Conservation (phyloP, 202 grass and related monocot species). For the Brachypodium distachyon region DNA sequence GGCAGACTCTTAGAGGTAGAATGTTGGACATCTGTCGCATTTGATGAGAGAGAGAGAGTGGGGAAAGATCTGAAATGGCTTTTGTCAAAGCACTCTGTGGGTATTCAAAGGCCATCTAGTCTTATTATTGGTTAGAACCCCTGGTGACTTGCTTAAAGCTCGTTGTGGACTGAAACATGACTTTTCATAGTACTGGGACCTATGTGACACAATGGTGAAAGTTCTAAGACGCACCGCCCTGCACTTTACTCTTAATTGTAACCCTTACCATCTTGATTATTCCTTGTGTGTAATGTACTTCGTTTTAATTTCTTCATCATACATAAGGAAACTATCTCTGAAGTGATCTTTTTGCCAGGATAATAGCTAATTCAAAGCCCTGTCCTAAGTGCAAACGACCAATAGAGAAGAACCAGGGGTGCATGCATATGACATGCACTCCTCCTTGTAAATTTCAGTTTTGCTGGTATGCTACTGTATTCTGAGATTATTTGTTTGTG, state of each 20-base stretch:
- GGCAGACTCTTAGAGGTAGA: background rate
- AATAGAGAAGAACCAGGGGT: conserved; percentile 94
- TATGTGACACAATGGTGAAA: background rate
- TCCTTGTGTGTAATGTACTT: background rate
- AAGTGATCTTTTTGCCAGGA: conserved; percentile 50
- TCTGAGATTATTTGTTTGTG: background rate
- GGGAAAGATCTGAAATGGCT: background rate
- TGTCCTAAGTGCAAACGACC: conserved; percentile 61
- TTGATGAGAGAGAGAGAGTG: background rate
- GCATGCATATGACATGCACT: conserved; percentile 97
- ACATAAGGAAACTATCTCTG: background rate
- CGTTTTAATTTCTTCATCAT: background rate
- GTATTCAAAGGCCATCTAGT: background rate
- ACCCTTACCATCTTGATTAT: background rate
- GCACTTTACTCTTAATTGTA: background rate
- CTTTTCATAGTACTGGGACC: background rate
- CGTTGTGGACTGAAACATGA: background rate
- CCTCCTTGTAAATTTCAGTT: conserved; percentile 80
- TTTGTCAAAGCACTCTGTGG: background rate
- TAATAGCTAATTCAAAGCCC: conserved; percentile 78
- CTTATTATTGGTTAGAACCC: background rate
- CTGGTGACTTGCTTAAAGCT: background rate
- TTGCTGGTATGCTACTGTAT: conserved; percentile 40
- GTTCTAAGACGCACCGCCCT: background rate
- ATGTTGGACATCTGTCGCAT: background rate